A percentile compares a stretch with the other conserved stretches of the same genome.
These are phyloP conservation scores for Apiospora marii DNA, from an alignment of 2,329 filamentous ascomycete genomes.

Conservation along the genomic window DNA sequence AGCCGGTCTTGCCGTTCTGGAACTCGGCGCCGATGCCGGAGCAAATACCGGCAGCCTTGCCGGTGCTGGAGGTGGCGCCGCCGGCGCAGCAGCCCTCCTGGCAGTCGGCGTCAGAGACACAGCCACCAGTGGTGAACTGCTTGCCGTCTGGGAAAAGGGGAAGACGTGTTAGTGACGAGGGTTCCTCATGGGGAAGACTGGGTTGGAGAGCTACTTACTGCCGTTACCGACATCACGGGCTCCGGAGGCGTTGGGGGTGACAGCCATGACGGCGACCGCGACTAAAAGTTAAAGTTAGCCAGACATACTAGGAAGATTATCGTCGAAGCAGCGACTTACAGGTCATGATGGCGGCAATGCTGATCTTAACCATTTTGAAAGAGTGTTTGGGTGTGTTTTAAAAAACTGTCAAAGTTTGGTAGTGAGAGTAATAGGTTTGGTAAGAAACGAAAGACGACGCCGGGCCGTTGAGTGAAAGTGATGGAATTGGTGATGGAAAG, in stretches of 20 bases:
- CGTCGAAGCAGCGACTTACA: conserved; percentile 37
- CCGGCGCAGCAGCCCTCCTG: conserved; percentile 43
- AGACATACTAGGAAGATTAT: neutral
- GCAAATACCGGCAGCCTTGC: conserved; percentile 44
- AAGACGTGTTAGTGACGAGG: neutral
- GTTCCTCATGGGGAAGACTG: conserved; percentile 29
- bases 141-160: conserved; percentile 27
- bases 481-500: neutral
- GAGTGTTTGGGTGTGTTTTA: conserved; percentile 17
- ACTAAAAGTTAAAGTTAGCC: conserved; percentile 36
- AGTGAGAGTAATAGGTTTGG: conserved; percentile 26
- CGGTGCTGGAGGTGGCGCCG: conserved; percentile 36
- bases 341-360: conserved; percentile 37
- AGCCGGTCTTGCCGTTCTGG: conserved; percentile 48
- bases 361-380: conserved; percentile 47
- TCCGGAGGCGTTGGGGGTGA: conserved; percentile 45
- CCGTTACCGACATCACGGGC: conserved; percentile 45
- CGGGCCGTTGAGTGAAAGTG: conserved; percentile 28
- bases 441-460: conserved; percentile 31
- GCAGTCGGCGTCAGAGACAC: conserved; percentile 45
- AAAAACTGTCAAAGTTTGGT: conserved; percentile 27
- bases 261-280: conserved; percentile 39
- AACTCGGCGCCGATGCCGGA: conserved; percentile 44
- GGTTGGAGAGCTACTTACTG: neutral
- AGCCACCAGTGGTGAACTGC: conserved; percentile 50